Evolutionary conservation across 192 early-diverging fungal genomes (phyloP).

Genomic region (Cetraspora pellucida): DNA sequence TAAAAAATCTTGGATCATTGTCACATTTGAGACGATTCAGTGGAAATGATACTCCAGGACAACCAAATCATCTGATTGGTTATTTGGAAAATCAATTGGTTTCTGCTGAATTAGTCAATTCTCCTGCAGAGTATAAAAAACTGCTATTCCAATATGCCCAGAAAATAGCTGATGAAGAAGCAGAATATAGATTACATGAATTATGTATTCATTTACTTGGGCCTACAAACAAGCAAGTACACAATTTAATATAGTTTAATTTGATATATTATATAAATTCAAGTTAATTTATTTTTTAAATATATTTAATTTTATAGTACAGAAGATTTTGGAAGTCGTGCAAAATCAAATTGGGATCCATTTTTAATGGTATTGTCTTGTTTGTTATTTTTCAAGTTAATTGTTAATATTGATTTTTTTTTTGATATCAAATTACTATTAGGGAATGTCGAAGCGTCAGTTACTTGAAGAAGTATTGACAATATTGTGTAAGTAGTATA

Average conservation of each 20-base stretch:
- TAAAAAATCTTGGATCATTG: conserved; percentile 34
- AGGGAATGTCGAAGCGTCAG: conserved; percentile 65
- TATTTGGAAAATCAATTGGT: conserved; percentile 64
- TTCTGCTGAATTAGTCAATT: conserved; percentile 52
- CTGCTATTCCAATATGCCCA: conserved; percentile 67
- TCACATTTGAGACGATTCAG: conserved; percentile 36
- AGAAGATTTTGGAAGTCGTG: not conserved
- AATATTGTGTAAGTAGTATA: conserved; percentile 54
- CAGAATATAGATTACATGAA: conserved; percentile 63
- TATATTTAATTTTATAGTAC: conserved; percentile 12
- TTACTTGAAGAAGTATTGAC: conserved; percentile 68
- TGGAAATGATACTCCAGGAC: conserved; percentile 31
- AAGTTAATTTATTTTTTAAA: conserved; percentile 22
- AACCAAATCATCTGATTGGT: conserved; percentile 44
- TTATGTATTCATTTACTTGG: conserved; percentile 69
- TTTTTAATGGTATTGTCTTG: conserved; percentile 28
- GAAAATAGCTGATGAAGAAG: conserved; percentile 65
- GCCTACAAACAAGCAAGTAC: conserved; percentile 51
- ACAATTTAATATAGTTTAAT: conserved; percentile 7
- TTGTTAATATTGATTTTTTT: conserved; percentile 36
- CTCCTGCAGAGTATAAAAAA: conserved; percentile 59
- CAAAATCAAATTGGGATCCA: conserved; percentile 10
- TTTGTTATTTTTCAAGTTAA: conserved; percentile 37
- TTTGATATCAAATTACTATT: conserved; percentile 34
- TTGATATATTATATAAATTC: not conserved